Conservation (phyloP, 2,329 filamentous ascomycete species). For the Aspergillus vadensis region DNA sequence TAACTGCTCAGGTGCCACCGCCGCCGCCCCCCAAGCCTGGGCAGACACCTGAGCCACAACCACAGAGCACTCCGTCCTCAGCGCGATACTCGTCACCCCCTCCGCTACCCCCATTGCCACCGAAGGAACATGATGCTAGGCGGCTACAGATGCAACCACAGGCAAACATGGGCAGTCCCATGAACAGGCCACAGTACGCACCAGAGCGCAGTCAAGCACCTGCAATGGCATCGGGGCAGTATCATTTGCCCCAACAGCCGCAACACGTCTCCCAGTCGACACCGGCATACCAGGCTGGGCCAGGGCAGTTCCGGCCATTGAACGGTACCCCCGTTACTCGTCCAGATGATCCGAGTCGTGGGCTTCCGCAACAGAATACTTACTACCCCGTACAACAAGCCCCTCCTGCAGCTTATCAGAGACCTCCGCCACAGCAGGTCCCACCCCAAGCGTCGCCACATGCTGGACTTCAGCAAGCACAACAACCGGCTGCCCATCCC, state of each 20-base stretch:
- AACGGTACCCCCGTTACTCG: constrained; percentile 18
- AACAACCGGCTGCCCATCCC: constrained; percentile 27
- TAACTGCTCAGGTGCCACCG: constrained; percentile 30
- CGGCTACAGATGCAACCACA: constrained; percentile 19
- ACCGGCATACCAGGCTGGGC: constrained; percentile 21
- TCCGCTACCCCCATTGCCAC: constrained; percentile 43
- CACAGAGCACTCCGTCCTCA: constrained; percentile 20
- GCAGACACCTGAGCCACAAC: constrained; percentile 22
- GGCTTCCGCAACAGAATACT: constrained; percentile 23
- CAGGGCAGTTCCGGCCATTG: constrained; percentile 17
- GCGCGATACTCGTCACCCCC: constrained; percentile 35
- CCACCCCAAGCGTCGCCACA: constrained; percentile 33
- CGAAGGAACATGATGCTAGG: constrained; percentile 30
- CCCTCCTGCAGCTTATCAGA: constrained; percentile 32
- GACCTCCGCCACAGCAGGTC: constrained; percentile 19
- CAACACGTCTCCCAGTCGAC: constrained; percentile 18
- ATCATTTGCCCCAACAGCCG: constrained; percentile 19
- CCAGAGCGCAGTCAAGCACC: constrained; percentile 33
- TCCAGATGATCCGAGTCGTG: constrained; percentile 10
- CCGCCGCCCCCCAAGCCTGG: constrained; percentile 43
- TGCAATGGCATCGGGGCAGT: constrained; percentile 5
- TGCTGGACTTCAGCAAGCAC: constrained; percentile 18
- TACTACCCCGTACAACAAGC: constrained; percentile 24
- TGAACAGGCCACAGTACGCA: constrained; percentile 26
- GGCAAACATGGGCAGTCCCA: constrained; percentile 11